Evolutionary conservation across 768 basidiomycete species (phyloP).

Genomic region (Boletus rubropictus): DNA sequence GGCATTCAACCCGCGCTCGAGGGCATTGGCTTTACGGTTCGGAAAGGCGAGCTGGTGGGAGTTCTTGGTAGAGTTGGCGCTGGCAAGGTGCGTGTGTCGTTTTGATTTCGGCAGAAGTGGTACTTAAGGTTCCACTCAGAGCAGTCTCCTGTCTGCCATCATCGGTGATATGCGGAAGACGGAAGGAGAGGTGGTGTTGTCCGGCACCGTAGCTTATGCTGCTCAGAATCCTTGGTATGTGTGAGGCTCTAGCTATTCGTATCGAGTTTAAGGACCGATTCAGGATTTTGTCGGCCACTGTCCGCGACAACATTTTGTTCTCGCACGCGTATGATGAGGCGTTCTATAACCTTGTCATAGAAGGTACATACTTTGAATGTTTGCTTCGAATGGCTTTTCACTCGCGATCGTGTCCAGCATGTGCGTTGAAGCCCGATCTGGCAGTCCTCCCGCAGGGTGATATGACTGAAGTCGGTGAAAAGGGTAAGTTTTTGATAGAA

Average conservation of each 20-base stretch:
- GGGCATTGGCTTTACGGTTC: constrained; percentile 66
- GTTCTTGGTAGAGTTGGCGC: constrained; percentile 86
- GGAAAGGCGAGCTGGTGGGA: constrained; percentile 81
- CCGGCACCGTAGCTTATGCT: constrained; percentile 74
- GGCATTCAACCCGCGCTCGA: constrained; percentile 58
- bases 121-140: constrained; percentile 33
- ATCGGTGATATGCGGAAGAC: constrained; percentile 80
- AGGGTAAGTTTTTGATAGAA: constrained; percentile 40
- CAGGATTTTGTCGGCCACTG: constrained; percentile 80
- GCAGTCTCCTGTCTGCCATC: constrained; percentile 70
- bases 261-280: not conserved
- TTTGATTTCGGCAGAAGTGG: not conserved
- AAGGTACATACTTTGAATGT: constrained; percentile 41
- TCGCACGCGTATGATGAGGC: constrained; percentile 81
- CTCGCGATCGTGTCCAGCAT: constrained; percentile 42
- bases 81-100: constrained; percentile 59
- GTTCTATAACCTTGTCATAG: constrained; percentile 78
- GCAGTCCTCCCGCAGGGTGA: constrained; percentile 78
- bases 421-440: constrained; percentile 79
- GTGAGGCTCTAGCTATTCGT: not conserved
- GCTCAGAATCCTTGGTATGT: constrained; percentile 80
- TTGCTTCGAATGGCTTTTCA: not conserved
- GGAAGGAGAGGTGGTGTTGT: constrained; percentile 67
- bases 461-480: constrained; percentile 80
- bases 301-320: constrained; percentile 90